Evolutionary conservation across 257 asterid genomes (phyloP), one percentile per base, ranked within the genome.

Genomic region (Capsicum chinense): DNA sequence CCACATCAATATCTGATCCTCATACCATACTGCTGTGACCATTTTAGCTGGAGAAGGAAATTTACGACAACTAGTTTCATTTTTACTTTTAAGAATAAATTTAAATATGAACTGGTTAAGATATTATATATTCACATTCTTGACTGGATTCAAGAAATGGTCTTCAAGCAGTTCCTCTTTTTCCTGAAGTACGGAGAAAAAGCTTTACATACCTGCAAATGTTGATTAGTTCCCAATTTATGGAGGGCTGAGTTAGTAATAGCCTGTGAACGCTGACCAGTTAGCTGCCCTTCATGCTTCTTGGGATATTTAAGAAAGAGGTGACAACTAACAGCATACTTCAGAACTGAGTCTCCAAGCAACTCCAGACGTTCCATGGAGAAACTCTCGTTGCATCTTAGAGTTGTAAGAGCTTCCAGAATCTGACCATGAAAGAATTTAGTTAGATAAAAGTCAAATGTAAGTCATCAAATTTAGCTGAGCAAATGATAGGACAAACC

Each of bases 321-420:
- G 88, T 90, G 91, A 88, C 97, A 95, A 83, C 98, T 93, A 54
- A 91, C 88, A 14, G 92, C 91, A 85, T 93, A 97, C 90, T 97
- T 95, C 42, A 97, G 82, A 85, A 97, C 91, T 9, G 99, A 93
- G 87, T 97, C 99, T 79, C 99, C 99, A 21, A 97, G 98, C 85
- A 97, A 89, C 84, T 95, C 99, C 62, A 95, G 87, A 57, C 98
- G 93, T 92, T 97, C 98, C 98, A 93, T 93, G 86, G 99, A 97
- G 89, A 97, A 92, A 83, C 88, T 92, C 86, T 97, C 99, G 4
- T 85, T 85, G 80, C 99, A 97, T 87, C 94, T 91, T 68, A 90
- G 89, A 26, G 97, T 93, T 48, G 98, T 93, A 71, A 97, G 91
- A 79, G 98, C 98, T 88, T 93, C 99, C 91, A 97, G 86, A 86